Conservation (phyloP, 2,329 filamentous ascomycete species). For the Ceratocystis albifundus region DNA sequence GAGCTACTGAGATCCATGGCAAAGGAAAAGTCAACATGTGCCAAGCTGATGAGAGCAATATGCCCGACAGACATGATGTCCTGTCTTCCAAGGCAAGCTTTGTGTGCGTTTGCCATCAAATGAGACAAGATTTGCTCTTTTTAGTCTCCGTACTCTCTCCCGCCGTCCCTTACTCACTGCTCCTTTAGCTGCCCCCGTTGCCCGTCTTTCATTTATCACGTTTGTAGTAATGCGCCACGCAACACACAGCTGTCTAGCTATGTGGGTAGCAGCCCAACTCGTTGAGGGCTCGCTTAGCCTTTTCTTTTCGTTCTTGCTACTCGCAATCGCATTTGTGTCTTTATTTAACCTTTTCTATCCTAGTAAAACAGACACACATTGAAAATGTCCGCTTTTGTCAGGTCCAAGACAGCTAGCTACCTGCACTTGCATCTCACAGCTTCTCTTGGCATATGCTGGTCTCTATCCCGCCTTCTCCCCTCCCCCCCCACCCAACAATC, state of each 20-base stretch:
- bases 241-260: too few relatives aligned
- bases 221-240: too few relatives aligned
- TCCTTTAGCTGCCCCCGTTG: not conserved
- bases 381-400: not conserved
- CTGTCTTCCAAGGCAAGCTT: too few relatives aligned
- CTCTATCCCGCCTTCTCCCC: not conserved
- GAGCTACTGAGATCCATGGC: not conserved
- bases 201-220: too few relatives aligned
- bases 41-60: not conserved
- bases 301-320: too few relatives aligned
- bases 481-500: not conserved
- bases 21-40: not conserved
- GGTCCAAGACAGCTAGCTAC: not conserved
- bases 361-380: not conserved
- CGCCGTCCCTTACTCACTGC: not conserved
- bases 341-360: not conserved
- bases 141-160: not conserved
- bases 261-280: too few relatives aligned
- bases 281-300: too few relatives aligned
- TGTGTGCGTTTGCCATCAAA: not conserved
- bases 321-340: not conserved
- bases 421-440: not conserved
- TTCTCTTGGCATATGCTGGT: not conserved
- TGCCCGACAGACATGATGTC: not conserved
- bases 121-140: not conserved